Evolutionary conservation across 202 grass and related monocot genomes (phyloP).

Genomic region (Zoysia matrella): DNA sequence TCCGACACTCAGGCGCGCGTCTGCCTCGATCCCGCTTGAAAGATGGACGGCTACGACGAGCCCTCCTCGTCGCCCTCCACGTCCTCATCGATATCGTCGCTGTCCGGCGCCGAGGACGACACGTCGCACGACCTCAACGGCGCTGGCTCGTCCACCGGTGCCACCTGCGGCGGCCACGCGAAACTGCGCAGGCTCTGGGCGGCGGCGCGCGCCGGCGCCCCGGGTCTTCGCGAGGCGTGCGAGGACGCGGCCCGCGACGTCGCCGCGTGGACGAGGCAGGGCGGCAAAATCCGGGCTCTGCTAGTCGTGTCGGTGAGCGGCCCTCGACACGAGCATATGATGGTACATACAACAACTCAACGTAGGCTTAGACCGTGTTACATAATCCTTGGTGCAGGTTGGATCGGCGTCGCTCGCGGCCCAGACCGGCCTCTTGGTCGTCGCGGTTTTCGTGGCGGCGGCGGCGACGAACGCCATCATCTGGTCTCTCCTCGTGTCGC

Average conservation of each 20-base stretch:
- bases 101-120: conserved; percentile 29
- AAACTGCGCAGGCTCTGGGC: conserved; percentile 23
- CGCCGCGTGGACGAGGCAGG: conserved; percentile 62
- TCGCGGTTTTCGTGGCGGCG: conserved; percentile 50
- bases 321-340: background rate
- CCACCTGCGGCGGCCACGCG: background rate
- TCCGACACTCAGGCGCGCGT: too few species aligned
- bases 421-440: conserved; percentile 56
- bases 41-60: conserved; percentile 30
- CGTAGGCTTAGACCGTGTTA: background rate
- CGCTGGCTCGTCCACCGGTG: too few species aligned
- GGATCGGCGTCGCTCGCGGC: conserved; percentile 60
- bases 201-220: conserved; percentile 9
- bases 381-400: conserved; percentile 40
- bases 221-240: conserved; percentile 42
- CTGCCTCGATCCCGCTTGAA: background rate
- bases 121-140: too few species aligned
- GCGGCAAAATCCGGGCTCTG: conserved; percentile 52
- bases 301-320: conserved; percentile 66
- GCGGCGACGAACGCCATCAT: conserved; percentile 57
- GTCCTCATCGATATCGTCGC: conserved; percentile 7
- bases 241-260: conserved; percentile 47
- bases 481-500: conserved; percentile 63
- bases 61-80: conserved; percentile 1
- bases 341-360: background rate